Evolutionary conservation across 2,329 filamentous ascomycete genomes (phyloP), one percentile per base, ranked within the genome.

Genomic region (Fusarium oxysporum): DNA sequence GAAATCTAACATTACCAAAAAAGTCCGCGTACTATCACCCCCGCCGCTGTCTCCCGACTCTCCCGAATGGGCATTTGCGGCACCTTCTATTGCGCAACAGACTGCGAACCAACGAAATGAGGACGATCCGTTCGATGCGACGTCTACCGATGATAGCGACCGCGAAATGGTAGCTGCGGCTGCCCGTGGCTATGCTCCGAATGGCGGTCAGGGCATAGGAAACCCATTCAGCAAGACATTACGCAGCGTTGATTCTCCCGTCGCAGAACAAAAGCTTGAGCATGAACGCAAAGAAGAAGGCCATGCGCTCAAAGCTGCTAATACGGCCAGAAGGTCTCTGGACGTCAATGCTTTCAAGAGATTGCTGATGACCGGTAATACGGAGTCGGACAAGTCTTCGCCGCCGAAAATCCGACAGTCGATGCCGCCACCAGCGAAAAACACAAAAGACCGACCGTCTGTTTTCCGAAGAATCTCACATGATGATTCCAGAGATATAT

Each of bases 301-400:
- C 17, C 78, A 68, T 63, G 78, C 70, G 14, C 77, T 82, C 54
- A 82, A 80, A 68, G 80, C 78, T 38, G 77, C 77, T 35, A 78
- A 80, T 45, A 72, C 78, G 5, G 74, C 73, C 23, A 86, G 83
- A 73, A 83, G 80, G 23, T 86, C 89, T 0, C 82, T 96, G 71
- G 92, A 96, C 78, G 93, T 96, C 2, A 90, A 94, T 78, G 91
- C 93, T 12, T 96, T 96, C 82, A 91, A 91, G 78, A 88, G 91
- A 66, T 82, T 96, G 68, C 86, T 96, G 53, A 85, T 96, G 83
- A 96, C 93, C 1, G 93, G 93, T 25, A 89, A 90, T 76, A 79
- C 88, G 40, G 87, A 67, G 10, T 65, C 65, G 14, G 71, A 70
- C 47, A 57, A 59, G 44, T 35, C 61, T 43, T 57, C 69, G 28